phyloP scores from a whole-genome alignment of 108 stramenopile species.

The Fistulifera pelliculosa region DNA sequence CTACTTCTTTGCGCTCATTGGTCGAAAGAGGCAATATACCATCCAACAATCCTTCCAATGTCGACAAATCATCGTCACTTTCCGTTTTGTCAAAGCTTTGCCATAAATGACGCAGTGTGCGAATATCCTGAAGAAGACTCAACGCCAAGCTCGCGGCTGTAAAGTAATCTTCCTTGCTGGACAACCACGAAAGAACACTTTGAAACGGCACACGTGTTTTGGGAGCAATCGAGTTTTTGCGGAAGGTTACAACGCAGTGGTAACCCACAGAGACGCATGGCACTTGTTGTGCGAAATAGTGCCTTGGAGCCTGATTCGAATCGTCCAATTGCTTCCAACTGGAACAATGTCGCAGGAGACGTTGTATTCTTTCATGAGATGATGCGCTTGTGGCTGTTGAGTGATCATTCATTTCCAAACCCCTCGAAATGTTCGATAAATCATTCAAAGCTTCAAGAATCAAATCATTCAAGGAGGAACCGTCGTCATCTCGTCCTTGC shows the following conservation, averaged over 20 bases:
- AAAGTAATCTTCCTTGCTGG: conserved; percentile 52
- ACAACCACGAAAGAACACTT: conserved; percentile 69
- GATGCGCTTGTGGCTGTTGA: conserved; percentile 15
- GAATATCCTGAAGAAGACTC: conserved; percentile 49
- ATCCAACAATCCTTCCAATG: conserved; percentile 58
- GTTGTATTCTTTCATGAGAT: conserved; percentile 40
- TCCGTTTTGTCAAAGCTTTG: conserved; percentile 33
- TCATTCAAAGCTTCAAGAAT: conserved; percentile 50
- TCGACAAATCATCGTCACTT: conserved; percentile 34
- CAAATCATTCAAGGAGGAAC: conserved; percentile 9
- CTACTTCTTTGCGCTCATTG: not conserved
- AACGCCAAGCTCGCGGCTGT: conserved; percentile 70
- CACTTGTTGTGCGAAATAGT: conserved; percentile 36
- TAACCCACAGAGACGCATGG: conserved; percentile 4
- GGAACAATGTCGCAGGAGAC: conserved; percentile 51
- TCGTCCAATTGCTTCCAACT: conserved; percentile 67
- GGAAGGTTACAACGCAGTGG: conserved; percentile 28
- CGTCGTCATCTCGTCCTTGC: conserved; percentile 4
- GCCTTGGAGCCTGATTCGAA: conserved; percentile 22
- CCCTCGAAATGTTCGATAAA: conserved; percentile 10
- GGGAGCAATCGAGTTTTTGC: conserved; percentile 38
- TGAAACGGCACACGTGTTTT: conserved; percentile 57
- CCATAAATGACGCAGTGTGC: conserved; percentile 54
- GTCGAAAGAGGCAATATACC: conserved; percentile 31
- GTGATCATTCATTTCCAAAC: not conserved